A percentile compares a stretch with the other conserved stretches of the same genome.
These are phyloP conservation scores for Papilionanthe hybrid DNA, from an alignment of 116 monocot species.

Conservation along the genomic window DNA sequence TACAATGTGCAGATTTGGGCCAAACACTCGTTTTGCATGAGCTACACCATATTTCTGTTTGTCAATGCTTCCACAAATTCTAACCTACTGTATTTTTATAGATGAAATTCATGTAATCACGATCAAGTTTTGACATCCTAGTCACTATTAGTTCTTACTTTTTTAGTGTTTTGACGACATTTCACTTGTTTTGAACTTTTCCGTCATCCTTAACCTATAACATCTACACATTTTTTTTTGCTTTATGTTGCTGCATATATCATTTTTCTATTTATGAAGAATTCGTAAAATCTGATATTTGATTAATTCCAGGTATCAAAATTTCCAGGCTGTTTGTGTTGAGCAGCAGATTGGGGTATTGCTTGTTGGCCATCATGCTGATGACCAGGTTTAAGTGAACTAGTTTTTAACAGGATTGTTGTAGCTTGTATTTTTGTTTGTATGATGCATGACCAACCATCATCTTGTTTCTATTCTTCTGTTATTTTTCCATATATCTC, in stretches of 20 bases:
- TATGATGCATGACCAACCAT: neutral
- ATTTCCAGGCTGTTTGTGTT: conserved; percentile 59
- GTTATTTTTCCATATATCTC: neutral
- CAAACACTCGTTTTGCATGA: neutral
- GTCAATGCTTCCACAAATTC: neutral
- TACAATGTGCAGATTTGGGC: neutral
- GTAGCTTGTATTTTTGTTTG: neutral
- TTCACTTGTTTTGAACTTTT: neutral
- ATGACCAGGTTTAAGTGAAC: conserved; percentile 71
- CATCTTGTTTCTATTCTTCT: neutral
- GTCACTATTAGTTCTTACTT: neutral
- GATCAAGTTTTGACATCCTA: neutral
- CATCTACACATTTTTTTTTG: neutral
- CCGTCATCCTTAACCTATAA: neutral
- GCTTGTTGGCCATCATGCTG: conserved; percentile 91
- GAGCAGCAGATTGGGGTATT: conserved; percentile 65
- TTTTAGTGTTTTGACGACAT: neutral
- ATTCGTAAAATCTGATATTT: neutral
- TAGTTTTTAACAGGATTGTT: neutral
- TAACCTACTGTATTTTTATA: neutral
- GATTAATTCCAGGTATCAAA: conserved; percentile 70
- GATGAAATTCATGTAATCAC: neutral
- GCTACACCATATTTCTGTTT: neutral
- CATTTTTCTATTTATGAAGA: neutral
- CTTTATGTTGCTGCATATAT: neutral